A percentile compares a stretch with the other conserved stretches of the same genome.
Conservation (phyloP, 352 stramenopile genomes). For the Pythium sukuiense region DNA sequence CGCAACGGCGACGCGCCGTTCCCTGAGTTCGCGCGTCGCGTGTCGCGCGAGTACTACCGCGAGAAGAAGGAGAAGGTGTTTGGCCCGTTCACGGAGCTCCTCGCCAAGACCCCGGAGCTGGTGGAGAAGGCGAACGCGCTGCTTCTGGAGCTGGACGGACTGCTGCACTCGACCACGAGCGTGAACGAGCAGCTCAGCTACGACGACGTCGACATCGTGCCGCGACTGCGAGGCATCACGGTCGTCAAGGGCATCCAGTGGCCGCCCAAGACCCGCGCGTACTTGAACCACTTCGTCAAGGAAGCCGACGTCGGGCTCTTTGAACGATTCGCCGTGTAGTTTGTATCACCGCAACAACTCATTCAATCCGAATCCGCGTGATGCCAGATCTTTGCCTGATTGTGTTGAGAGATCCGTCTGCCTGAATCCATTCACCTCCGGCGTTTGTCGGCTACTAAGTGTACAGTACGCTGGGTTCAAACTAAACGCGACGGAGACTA, state of each 20-base stretch:
- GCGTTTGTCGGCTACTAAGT: too few relatives aligned
- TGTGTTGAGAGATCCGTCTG: too few relatives aligned
- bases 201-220: constrained; percentile 57
- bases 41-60: constrained; percentile 56
- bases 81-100: constrained; percentile 40
- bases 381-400: too few relatives aligned
- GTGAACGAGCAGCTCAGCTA: constrained; percentile 50
- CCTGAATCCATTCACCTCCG: too few relatives aligned
- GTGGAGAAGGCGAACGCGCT: constrained; percentile 45
- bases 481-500: too few relatives aligned
- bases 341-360: too few relatives aligned
- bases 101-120: constrained; percentile 42
- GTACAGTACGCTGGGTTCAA: too few relatives aligned
- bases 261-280: constrained; percentile 44
- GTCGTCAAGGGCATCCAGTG: constrained; percentile 53
- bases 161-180: constrained; percentile 40
- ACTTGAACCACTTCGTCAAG: constrained; percentile 47
- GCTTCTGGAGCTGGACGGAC: constrained; percentile 35
- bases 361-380: too few relatives aligned
- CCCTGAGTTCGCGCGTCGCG: constrained; percentile 46
- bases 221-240: constrained; percentile 46
- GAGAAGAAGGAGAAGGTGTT: constrained; percentile 59
- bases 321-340: constrained; percentile 20
- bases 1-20: constrained; percentile 46
- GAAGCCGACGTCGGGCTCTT: constrained; percentile 41